A percentile compares a stretch with the other conserved stretches of the same genome.
Conservation (phyloP, 1,284 basidiomycete species). For the Ganoderma resinaceum region DNA sequence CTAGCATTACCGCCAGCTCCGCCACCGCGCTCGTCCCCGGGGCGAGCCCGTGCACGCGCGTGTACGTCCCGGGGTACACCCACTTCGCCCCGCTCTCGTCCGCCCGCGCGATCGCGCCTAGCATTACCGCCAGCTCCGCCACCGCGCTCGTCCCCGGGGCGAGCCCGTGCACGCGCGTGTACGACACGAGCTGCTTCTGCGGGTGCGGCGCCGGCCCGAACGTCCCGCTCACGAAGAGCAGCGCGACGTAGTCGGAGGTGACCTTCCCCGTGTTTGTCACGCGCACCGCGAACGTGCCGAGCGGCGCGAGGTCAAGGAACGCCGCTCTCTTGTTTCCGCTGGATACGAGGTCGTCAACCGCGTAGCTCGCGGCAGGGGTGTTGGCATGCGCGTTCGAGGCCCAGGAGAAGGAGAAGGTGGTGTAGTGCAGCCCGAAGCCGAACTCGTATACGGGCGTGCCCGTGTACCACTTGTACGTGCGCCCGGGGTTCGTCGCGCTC, state of each 20-base stretch:
- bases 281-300: conserved; percentile 55
- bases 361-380: conserved; percentile 16
- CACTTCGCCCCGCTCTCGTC: conserved; percentile 55
- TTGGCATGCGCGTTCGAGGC: conserved; percentile 42
- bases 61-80: conserved; percentile 57
- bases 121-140: conserved; percentile 51
- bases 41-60: conserved; percentile 50
- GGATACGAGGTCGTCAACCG: conserved; percentile 38
- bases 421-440: conserved; percentile 62
- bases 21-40: conserved; percentile 46
- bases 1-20: conserved; percentile 54
- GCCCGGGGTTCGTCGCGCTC: conserved; percentile 54
- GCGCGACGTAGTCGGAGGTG: conserved; percentile 63
- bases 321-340: conserved; percentile 33
- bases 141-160: conserved; percentile 44
- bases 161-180: conserved; percentile 53
- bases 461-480: conserved; percentile 65
- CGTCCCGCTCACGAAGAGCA: conserved; percentile 56
- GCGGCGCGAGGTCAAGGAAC: conserved; percentile 51
- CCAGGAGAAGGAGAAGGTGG: conserved; percentile 54
- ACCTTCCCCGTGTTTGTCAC: conserved; percentile 56
- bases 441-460: conserved; percentile 59
- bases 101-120: conserved; percentile 59
- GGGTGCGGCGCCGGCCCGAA: conserved; percentile 58
- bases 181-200: conserved; percentile 58